phyloP scores from a whole-genome alignment of 1,284 basidiomycete species.

The Baeospora myosura region DNA sequence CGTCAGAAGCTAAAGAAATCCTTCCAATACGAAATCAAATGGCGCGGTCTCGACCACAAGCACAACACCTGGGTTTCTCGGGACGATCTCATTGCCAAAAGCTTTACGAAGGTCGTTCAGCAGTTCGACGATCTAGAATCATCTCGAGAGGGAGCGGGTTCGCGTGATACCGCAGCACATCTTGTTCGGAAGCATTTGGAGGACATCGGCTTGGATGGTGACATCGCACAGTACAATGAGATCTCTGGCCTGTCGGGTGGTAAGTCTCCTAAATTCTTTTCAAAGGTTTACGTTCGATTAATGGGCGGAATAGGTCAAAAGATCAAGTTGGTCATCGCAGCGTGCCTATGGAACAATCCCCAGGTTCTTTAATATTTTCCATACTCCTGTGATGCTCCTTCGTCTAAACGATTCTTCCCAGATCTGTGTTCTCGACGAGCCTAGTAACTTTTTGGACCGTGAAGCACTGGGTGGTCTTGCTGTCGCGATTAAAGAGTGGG shows the following conservation, averaged over 20 bases:
- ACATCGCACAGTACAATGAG: constrained; percentile 96
- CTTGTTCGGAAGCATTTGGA: constrained; percentile 86
- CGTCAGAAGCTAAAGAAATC: constrained; percentile 97
- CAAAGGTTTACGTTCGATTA: constrained; percentile 14
- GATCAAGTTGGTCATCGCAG: constrained; percentile 94
- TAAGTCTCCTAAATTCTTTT: constrained; percentile 26
- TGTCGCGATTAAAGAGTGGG: constrained; percentile 94
- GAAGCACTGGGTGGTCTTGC: constrained; percentile 89
- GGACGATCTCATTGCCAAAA: constrained; percentile 83
- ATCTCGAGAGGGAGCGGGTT: constrained; percentile 86
- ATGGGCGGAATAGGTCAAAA: constrained; percentile 65
- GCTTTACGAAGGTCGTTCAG: constrained; percentile 87
- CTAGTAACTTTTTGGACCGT: constrained; percentile 94
- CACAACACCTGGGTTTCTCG: constrained; percentile 94
- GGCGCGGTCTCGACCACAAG: constrained; percentile 88
- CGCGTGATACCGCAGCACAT: constrained; percentile 75
- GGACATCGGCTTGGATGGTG: constrained; percentile 93
- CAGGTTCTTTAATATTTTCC: constrained; percentile 44
- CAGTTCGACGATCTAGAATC: constrained; percentile 98
- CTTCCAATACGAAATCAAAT: constrained; percentile 96
- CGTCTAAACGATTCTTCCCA: constrained; percentile 17
- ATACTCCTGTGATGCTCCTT: too few species aligned
- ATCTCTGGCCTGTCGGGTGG: constrained; percentile 86
- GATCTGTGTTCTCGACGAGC: constrained; percentile 85
- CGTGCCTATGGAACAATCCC: constrained; percentile 92